Evolutionary conservation across 257 asterid species (phyloP).

Genomic region (Penstemon barbatus): DNA sequence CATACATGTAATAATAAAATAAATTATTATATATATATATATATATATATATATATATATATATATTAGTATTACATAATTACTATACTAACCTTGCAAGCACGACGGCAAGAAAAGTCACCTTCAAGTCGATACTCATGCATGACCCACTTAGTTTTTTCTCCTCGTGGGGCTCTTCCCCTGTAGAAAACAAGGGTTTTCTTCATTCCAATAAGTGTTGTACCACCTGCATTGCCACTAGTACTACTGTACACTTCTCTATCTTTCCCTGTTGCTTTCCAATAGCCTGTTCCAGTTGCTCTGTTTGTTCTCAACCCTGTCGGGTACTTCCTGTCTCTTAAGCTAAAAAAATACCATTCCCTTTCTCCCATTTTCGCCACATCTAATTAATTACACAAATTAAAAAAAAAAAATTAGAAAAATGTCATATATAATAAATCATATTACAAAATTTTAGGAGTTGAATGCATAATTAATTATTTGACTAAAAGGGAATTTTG

Average conservation of each 20-base stretch:
- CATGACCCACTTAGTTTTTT: constrained; percentile 92
- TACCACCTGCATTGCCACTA: constrained; percentile 18
- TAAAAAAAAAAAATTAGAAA: no score
- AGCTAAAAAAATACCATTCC: constrained; percentile 86
- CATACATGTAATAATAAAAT: neutral
- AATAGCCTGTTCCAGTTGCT: constrained; percentile 80
- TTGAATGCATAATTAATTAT: no score
- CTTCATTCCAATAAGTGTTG: constrained; percentile 69
- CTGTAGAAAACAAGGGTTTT: constrained; percentile 87
- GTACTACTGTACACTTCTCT: constrained; percentile 49
- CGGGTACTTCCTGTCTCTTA: constrained; percentile 80
- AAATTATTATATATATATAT: neutral
- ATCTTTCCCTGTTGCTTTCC: constrained; percentile 90
- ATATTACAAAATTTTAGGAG: no score
- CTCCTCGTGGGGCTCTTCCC: constrained; percentile 82
- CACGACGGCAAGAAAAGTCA: constrained; percentile 64
- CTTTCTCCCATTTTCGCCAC: constrained; percentile 76
- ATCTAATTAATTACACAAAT: constrained; percentile 21
- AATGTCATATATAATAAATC: no score
- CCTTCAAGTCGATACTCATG: constrained; percentile 86
- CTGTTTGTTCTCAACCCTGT: constrained; percentile 78
- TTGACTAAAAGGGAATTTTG: no score
- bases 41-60: neutral
- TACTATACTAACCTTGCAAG: constrained; percentile 47
- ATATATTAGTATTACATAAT: neutral